Percentiles rank a stretch among this genome's conserved stretches.
Evolutionary conservation across 225 moss, liverwort and hornwort species (phyloP).

Genomic region (Polytrichum commune): DNA sequence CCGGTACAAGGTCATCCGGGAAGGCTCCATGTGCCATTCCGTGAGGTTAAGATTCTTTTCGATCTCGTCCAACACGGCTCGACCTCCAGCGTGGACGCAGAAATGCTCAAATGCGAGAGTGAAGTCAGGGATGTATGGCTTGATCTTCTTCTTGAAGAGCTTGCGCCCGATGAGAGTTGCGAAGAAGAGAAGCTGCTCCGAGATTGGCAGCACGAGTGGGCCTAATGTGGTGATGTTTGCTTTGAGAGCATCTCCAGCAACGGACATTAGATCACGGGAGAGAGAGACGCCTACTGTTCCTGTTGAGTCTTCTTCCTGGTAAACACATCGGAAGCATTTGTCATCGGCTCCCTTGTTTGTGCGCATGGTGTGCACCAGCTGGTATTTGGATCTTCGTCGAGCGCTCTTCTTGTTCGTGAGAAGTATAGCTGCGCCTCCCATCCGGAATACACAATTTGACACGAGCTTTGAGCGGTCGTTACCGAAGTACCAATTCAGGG

Average conservation of each 20-base stretch:
- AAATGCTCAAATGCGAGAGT: slow-evolving; percentile 85
- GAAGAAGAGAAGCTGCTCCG: slow-evolving; percentile 85
- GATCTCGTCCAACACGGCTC: slow-evolving; percentile 66
- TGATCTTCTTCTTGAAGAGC: slow-evolving; percentile 61
- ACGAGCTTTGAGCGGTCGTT: slow-evolving; percentile 79
- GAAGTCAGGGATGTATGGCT: slow-evolving; percentile 87
- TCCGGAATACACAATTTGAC: slow-evolving; percentile 80
- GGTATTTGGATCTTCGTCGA: slow-evolving; percentile 51
- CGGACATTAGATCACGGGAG: slow-evolving; percentile 72
- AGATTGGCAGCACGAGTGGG: slow-evolving; percentile 70
- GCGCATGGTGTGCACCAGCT: slow-evolving; percentile 70
- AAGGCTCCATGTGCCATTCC: slow-evolving; percentile 86
- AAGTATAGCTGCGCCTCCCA: slow-evolving; percentile 85
- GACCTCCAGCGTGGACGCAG: slow-evolving; percentile 73
- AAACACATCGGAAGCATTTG: slow-evolving; percentile 66
- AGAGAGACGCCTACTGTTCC: slow-evolving; percentile 59
- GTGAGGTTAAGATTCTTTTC: slow-evolving; percentile 67
- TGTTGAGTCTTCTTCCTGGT: slow-evolving; percentile 62
- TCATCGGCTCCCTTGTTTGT: slow-evolving; percentile 83
- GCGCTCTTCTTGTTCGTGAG: slow-evolving; percentile 64
- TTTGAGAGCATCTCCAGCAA: slow-evolving; percentile 79
- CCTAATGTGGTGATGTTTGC: slow-evolving; percentile 82
- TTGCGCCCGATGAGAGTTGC: slow-evolving; percentile 60
- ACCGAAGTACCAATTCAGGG: slow-evolving; percentile 73
- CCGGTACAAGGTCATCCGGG: slow-evolving; percentile 74